Evolutionary conservation across 345 rosid genomes (phyloP).

Genomic region (Hibiscus mutabilis): DNA sequence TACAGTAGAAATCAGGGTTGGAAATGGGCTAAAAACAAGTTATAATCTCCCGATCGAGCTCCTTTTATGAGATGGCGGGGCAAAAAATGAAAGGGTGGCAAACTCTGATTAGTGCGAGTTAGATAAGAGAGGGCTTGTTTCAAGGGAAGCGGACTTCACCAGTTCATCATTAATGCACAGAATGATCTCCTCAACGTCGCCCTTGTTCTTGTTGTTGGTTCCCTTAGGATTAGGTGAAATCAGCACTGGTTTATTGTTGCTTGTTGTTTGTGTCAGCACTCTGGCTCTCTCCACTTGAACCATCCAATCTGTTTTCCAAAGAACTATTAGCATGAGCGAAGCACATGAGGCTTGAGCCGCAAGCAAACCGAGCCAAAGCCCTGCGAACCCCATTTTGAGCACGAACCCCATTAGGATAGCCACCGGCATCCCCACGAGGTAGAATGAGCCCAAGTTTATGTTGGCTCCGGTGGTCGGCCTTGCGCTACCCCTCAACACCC

Average conservation of each 20-base stretch:
- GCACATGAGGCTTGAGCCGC: conserved; percentile 94
- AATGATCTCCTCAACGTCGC: conserved; percentile 28
- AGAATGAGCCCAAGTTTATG: conserved; percentile 88
- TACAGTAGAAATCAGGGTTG: conserved; percentile 7
- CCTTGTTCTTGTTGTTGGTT: conserved; percentile 23
- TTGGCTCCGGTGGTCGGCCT: conserved; percentile 87
- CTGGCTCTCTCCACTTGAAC: conserved; percentile 65
- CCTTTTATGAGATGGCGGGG: conserved; percentile 11
- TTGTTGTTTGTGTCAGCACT: conserved; percentile 41
- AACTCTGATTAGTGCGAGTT: conserved; percentile 17
- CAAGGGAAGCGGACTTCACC: conserved; percentile 37
- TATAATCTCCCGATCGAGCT: background rate
- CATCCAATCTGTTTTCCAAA: conserved; percentile 70
- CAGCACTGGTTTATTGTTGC: background rate
- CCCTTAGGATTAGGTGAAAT: conserved; percentile 15
- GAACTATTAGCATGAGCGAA: conserved; percentile 58
- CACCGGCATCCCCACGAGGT: conserved; percentile 89
- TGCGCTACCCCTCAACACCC: conserved; percentile 82
- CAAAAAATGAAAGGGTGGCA: conserved; percentile 14
- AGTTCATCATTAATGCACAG: conserved; percentile 26
- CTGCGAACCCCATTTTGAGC: conserved; percentile 64
- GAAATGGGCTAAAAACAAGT: conserved; percentile 4
- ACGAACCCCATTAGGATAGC: conserved; percentile 62
- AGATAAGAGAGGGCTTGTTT: conserved; percentile 42
- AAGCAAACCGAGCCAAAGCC: conserved; percentile 85